Base-by-base conservation (phyloP, 202 grass and related monocot genomes). In the Setaria viridis region DNA sequence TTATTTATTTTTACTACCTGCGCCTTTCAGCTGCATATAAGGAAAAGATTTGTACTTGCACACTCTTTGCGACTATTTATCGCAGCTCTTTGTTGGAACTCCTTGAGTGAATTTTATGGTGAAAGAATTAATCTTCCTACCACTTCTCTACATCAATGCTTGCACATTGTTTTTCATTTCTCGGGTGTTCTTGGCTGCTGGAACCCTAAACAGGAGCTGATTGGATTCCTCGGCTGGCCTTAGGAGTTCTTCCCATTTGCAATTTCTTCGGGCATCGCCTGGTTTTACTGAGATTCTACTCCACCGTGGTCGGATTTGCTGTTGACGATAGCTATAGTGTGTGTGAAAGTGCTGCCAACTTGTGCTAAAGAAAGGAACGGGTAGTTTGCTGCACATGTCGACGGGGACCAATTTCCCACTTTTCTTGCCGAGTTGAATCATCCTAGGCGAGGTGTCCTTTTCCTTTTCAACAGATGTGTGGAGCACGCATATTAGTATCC, bases 321-420 rank as follows among this genome's bases (percentile, higher is more conserved):
- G 74, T 49, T 17, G 49, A 37, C 43, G 46, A 33, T 20, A 4
- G 49, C 19, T 34, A 9, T 13, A 37, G 21, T 3, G 76, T 79
- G 25, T 10, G 32, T 79, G 20, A 7, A 53, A 50, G n/a, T 59
- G 20, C 33, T 35, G 34, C 21, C 62, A 79, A 84, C 9, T 64
- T 77, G 67, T 9, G 65, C 56, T 66, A 56, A 84, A 83, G 67
- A 70, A 77, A 88, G 8, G 65, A 47, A 37, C 17, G 11, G 66
- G 55, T 62, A 62, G 48, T 84, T 88, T 79, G 66, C 86, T 57
- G 80, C 80, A 72, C 80, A 77, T 83, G 74, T 32, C 46, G 14
- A 17, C 51, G 55, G 51, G 66, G 67, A 71, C 67, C 66, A 33
- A 59, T 59, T 70, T 20, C 8, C 7, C 12, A 57, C 55, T 43